Evolutionary conservation across 805 yeast species (phyloP), one percentile per base, ranked within the genome.

Genomic region (Lachancea cidri): DNA sequence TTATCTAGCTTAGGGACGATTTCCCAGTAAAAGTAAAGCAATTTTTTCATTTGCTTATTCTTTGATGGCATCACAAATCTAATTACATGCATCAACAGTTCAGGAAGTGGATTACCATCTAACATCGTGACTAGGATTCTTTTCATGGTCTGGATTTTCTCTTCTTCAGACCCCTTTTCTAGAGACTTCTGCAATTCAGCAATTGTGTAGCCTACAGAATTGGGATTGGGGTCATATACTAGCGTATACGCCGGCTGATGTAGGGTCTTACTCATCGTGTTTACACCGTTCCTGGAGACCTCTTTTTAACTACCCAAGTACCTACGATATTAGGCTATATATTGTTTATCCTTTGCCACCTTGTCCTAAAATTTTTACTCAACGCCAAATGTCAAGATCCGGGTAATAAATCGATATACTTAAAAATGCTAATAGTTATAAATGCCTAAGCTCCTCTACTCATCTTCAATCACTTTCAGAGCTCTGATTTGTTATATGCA

Each of bases 61-160:
- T 74, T 85, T 14, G 96, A 86, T 13, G 99, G 98, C 97, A 93
- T 88, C 44, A 94, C 91, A 58, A 86, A 94, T 58, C 98, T 81
- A 57, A 93, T 91, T 53, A 93, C 86, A 62, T 89, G 96, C 98
- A 93, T 93, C 66, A 93, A 76, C 51, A 93, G 71, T 44, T 85
- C 93, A 14, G 96, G 94, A 80, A 91, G 72, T 44, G 94, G 80
- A 55, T 91, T 95, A 25, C 97, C 96, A 60, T 86, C 91, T 49
- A 93, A 74, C 79, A 94, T 88, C 39, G 86, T 75, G 44, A 85
- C 78, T 51, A 93, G 74, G 51, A 93, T 84, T 55, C 78, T 77
- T 58, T 84, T 84, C 98, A 93, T 93, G 46, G 96, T 82, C 39
- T 79, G 84, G 50, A 91, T 78, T 67, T 91, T 89, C 52, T 77